Percentiles rank a stretch among this genome's conserved stretches.
Evolutionary conservation across 495 filamentous ascomycete species (phyloP).

Genomic region (Penicillium coprophilum): DNA sequence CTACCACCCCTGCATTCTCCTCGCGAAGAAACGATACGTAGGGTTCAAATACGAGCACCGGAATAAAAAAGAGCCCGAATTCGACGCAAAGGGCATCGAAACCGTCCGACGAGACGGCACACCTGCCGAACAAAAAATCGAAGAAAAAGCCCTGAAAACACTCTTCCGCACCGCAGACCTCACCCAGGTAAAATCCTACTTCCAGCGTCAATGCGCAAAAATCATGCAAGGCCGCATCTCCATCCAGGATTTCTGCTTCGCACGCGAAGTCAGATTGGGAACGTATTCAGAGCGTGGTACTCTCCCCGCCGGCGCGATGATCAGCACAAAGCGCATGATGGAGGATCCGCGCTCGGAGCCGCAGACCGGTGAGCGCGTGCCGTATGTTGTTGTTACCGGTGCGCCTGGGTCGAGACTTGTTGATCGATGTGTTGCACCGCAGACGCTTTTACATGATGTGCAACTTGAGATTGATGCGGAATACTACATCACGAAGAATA

Average conservation of each 20-base stretch:
- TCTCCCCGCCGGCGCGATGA: constrained; percentile 82
- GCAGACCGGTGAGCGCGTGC: constrained; percentile 92
- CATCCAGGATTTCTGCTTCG: constrained; percentile 94
- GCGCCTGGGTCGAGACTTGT: constrained; percentile 81
- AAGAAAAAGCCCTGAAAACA: constrained; percentile 87
- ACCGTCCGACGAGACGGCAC: constrained; percentile 94
- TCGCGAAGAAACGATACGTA: constrained; percentile 97
- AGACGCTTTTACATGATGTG: constrained; percentile 72
- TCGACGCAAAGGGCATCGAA: constrained; percentile 98
- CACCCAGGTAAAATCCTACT: constrained; percentile 86
- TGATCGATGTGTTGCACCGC: constrained; percentile 87
- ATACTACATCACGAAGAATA: constrained; percentile 94
- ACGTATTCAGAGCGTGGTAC: constrained; percentile 79
- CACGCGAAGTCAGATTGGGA: constrained; percentile 85
- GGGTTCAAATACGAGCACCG: constrained; percentile 93
- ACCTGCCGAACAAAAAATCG: constrained; percentile 94
- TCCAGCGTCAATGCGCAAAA: constrained; percentile 85
- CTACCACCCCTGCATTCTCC: constrained; percentile 87
- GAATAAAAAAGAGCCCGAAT: constrained; percentile 77
- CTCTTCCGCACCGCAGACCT: constrained; percentile 89
- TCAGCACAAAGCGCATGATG: constrained; percentile 80
- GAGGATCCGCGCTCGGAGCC: constrained; percentile 84
- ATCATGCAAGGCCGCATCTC: constrained; percentile 88
- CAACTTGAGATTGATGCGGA: constrained; percentile 87
- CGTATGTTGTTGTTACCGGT: constrained; percentile 89